Evolutionary conservation across 306 rosid species (phyloP).

Genomic region (Medicago ruthenica): DNA sequence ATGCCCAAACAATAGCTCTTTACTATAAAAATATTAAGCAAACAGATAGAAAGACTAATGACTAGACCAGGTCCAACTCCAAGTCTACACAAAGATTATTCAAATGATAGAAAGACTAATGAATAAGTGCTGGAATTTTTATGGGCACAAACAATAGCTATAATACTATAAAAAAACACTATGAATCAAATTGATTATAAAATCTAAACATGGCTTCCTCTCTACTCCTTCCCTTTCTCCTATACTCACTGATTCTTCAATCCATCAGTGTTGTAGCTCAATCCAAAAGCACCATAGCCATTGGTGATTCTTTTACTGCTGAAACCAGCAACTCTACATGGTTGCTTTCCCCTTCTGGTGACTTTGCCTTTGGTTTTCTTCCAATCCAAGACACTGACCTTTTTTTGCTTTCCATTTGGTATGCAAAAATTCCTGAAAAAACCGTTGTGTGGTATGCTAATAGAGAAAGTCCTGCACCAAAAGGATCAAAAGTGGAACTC

Average conservation of each 20-base stretch:
- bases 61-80: background rate
- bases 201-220: conserved; percentile 29
- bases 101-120: background rate
- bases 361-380: conserved; percentile 69
- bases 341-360: conserved; percentile 62
- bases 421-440: conserved; percentile 41
- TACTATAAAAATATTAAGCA: too few relatives aligned
- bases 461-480: conserved; percentile 41
- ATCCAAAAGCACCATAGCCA: conserved; percentile 19
- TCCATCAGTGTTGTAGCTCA: conserved; percentile 47
- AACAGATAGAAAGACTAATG: background rate
- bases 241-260: conserved; percentile 31
- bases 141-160: background rate
- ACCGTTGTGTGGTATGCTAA: conserved; percentile 64
- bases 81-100: background rate
- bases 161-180: background rate
- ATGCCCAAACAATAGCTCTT: too few relatives aligned
- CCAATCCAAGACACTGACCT: background rate
- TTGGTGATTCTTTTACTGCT: conserved; percentile 49
- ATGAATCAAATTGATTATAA: conserved; percentile 12
- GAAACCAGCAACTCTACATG: conserved; percentile 40
- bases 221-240: conserved; percentile 23
- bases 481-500: conserved; percentile 54
- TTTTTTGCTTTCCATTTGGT: conserved; percentile 69
- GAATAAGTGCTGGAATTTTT: background rate